Percentiles rank a stretch among this genome's conserved stretches.
Evolutionary conservation across 306 rosid species (phyloP).

Genomic region (Fragaria iinumae): DNA sequence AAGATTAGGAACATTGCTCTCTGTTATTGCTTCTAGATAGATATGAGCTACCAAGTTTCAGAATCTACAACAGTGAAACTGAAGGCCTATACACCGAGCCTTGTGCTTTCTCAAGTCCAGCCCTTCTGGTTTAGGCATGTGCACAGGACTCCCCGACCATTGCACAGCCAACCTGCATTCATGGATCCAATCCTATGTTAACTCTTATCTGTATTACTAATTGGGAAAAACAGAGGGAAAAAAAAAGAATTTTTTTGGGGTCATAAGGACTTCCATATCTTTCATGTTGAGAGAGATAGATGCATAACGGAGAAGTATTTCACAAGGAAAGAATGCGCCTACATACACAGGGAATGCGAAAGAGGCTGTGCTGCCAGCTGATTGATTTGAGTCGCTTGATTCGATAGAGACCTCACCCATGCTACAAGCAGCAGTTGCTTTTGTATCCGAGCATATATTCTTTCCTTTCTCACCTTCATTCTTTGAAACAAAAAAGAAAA

Average conservation of each 20-base stretch:
- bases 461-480: slow-evolving; percentile 32
- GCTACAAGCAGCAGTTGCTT: slow-evolving; percentile 13
- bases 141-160: slow-evolving; percentile 68
- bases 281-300: not conserved
- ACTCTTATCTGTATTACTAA: not conserved
- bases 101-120: slow-evolving; percentile 51
- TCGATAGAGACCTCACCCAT: slow-evolving; percentile 27
- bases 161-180: slow-evolving; percentile 62
- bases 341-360: slow-evolving; percentile 85
- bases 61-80: slow-evolving; percentile 67
- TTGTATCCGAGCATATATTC: slow-evolving; percentile 8
- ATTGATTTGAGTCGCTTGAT: slow-evolving; percentile 51
- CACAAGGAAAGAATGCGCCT: not conserved
- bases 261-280: no score
- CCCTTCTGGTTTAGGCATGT: slow-evolving; percentile 61
- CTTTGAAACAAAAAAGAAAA: slow-evolving; percentile 9
- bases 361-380: slow-evolving; percentile 55
- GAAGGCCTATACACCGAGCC: slow-evolving; percentile 44
- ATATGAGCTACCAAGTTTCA: slow-evolving; percentile 22
- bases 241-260: no score
- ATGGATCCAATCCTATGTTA: not conserved
- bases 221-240: no score
- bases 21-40: not conserved
- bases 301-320: not conserved
- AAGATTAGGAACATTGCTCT: not conserved